Evolutionary conservation across 371 early-diverging fungal genomes (phyloP), one percentile per base, ranked within the genome.

Genomic region (Apophysomyces trapeziformis): DNA sequence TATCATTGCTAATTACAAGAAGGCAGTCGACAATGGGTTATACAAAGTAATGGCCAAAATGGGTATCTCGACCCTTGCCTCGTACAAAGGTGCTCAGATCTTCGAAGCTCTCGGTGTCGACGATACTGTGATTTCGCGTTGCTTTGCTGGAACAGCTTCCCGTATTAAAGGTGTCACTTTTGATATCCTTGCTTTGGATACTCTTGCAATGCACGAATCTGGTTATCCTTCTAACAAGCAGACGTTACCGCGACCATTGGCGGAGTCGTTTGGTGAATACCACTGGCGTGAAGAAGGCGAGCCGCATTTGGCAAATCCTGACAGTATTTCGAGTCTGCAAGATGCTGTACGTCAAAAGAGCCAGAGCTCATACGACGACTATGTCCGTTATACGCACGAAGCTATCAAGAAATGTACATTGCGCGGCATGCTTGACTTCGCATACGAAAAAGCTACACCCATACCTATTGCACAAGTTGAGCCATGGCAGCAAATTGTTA

Each of bases 11-110:
- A 95, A 94, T 78, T 98, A 88, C 83, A 87, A 88, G 66, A 91
- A 92, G 76, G 96, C 94, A 7, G 75, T 87, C 38, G 93, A 95
- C 74, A 93, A 97, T 70, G 99, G 99, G 71, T 93, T 98, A 72
- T 80, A 89, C 60, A 97, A 98, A 79, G 98, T 97, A 66, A 97
- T 97, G 97, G 95, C 96, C 75, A 98, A 98, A 87, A 98, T 98
- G 99, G 99, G 99, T 69, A 96, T 98, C 61, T 96, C 97, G 16
- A 97, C 99, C 11, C 79, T 98, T 65, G 96, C 97, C 74, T 92
- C 93, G 38, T 98, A 98, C 87, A 97, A 97, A 81, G 99, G 97
- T 61, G 97, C 99, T 12, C 97, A 98, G 84, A 96, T 96, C 70
- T 97, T 98, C 76, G 99, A 98, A 78, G 96, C 96, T 21, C 88